Conservation (phyloP, 108 stramenopile species). For the Nannochloropsis salina region DNA sequence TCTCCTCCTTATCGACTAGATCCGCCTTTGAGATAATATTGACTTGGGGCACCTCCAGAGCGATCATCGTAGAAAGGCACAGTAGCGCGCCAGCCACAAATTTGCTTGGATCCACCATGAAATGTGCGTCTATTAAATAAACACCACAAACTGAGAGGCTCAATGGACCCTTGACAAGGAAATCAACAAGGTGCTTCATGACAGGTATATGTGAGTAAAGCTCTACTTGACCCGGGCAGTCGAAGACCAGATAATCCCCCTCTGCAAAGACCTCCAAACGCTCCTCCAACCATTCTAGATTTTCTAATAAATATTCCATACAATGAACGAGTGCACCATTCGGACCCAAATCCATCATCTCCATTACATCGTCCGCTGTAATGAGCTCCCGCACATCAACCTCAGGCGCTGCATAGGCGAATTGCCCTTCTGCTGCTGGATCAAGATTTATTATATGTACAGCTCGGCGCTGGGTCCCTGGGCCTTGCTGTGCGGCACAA, state of each 20-base stretch:
- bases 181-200: slow-evolving; percentile 70
- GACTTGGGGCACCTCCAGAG: slow-evolving; percentile 79
- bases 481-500: slow-evolving; percentile 27
- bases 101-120: slow-evolving; percentile 71
- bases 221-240: slow-evolving; percentile 97
- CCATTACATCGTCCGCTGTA: slow-evolving; percentile 92
- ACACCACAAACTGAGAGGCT: slow-evolving; percentile 81
- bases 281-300: slow-evolving; percentile 86
- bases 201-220: slow-evolving; percentile 94
- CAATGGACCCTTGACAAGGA: slow-evolving; percentile 34
- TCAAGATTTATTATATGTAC: slow-evolving; percentile 75
- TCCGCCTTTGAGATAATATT: slow-evolving; percentile 89
- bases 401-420: slow-evolving; percentile 68
- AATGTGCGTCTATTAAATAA: slow-evolving; percentile 89
- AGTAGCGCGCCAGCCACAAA: slow-evolving; percentile 85
- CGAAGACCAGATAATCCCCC: slow-evolving; percentile 92
- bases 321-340: slow-evolving; percentile 88
- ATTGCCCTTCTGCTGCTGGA: slow-evolving; percentile 83
- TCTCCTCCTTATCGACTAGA: slow-evolving; percentile 64
- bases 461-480: slow-evolving; percentile 50
- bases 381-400: slow-evolving; percentile 90
- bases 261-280: slow-evolving; percentile 70
- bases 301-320: slow-evolving; percentile 93
- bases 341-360: slow-evolving; percentile 87
- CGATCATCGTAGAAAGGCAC: slow-evolving; percentile 85